Evolutionary conservation across 2,329 filamentous ascomycete genomes (phyloP).

Genomic region (Botrytis fabae): DNA sequence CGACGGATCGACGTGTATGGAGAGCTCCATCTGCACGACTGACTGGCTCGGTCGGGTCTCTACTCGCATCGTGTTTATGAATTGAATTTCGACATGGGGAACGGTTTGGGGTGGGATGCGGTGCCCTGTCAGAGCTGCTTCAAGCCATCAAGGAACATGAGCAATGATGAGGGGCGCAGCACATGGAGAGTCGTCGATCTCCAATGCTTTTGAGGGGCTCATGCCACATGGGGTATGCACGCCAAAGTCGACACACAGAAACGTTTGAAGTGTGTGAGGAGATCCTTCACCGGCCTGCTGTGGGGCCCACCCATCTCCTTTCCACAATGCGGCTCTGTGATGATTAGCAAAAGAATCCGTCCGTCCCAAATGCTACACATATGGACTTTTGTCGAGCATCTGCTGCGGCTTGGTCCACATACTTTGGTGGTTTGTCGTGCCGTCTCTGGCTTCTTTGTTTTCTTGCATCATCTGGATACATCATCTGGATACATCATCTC

Average conservation of each 20-base stretch:
- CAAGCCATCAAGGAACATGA: not conserved
- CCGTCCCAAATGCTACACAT: not conserved
- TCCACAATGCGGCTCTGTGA: constrained; percentile 14
- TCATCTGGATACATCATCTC: not conserved
- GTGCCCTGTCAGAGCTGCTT: constrained; percentile 1
- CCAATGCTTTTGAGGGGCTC: not conserved
- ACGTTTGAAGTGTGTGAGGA: not conserved
- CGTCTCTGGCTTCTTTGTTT: not conserved
- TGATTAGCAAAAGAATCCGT: not conserved
- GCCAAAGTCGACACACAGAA: not conserved
- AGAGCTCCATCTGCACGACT: not conserved
- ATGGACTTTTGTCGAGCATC: constrained; percentile 19
- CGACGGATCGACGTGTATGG: not conserved
- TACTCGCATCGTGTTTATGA: not conserved
- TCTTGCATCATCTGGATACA: not conserved
- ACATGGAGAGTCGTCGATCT: not conserved
- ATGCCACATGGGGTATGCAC: constrained; percentile 20
- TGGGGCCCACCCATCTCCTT: not conserved
- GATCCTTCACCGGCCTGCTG: constrained; percentile 18
- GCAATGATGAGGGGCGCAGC: constrained; percentile 17
- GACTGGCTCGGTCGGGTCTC: constrained; percentile 9
- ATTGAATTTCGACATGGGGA: not conserved
- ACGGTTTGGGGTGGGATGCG: not conserved
- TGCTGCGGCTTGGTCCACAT: constrained; percentile 8
- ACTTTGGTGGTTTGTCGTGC: not conserved